Evolutionary conservation across 345 rosid species (phyloP), one percentile per base, ranked within the genome.

Genomic region (Iberis pinnata): DNA sequence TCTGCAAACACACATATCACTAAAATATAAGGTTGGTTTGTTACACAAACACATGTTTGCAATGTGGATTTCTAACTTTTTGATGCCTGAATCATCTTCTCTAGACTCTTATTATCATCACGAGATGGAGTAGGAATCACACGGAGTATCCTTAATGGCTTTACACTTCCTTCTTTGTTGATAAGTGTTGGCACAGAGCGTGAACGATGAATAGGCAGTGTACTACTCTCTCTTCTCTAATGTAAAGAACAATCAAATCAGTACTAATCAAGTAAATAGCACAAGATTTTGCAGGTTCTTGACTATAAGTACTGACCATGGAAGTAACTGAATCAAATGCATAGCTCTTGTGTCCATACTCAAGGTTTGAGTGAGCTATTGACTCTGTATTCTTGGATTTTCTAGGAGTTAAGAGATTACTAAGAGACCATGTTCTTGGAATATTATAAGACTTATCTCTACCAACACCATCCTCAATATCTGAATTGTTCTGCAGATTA

Each of bases 1-100:
- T 76, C 96, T 88, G 83, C 68, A 84, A n/a, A n/a, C n/a, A n/a
- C n/a, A 79, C 75, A 79, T 68, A 67, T 66, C 65, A 72, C 89
- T 82, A 26, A 29, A 29, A 29, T 81, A 77, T 76, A 74, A 73
- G 90, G 70, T 73, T 46, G 71, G 81, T 19, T 51, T 61, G 37
- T 61, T 49, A 33, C 69, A 56, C 11, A 5, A 47, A 39, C 37
- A 24, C 13, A 12, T n/a, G n/a, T n/a, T n/a, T n/a, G n/a, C 32
- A 41, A 31, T n/a, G n/a, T n/a, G n/a, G n/a, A n/a, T 3, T 12
- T 32, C 31, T 10, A 49, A 10, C 12, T 22, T 15, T 32, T 35
- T 48, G n/a, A 10, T 42, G 37, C 4, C 27, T 47, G 10, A 27
- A 55, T 38, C 56, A 82, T 73, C 70, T 66, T 44, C n/a, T n/a